Conservation (phyloP, 2,329 filamentous ascomycete species). For the Pleomassaria siparia region DNA sequence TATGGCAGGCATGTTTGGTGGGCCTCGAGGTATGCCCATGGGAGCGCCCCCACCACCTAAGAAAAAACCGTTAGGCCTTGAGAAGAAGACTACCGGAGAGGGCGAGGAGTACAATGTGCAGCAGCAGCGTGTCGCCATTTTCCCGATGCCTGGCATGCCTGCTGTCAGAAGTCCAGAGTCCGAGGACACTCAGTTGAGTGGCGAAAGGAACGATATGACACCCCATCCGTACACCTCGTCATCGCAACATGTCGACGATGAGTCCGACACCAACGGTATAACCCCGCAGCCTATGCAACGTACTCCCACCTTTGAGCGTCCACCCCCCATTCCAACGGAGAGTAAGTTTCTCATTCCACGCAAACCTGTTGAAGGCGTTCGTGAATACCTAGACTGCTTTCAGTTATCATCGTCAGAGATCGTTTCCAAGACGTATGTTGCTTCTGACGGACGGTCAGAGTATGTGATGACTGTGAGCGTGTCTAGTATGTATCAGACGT, state of each 20-base stretch:
- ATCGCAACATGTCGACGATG: constrained; percentile 21
- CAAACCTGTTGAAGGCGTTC: constrained; percentile 31
- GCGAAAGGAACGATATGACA: constrained; percentile 56
- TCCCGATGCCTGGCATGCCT: constrained; percentile 72
- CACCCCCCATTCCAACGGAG: constrained; percentile 50
- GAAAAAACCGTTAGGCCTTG: constrained; percentile 44
- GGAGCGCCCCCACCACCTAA: constrained; percentile 53
- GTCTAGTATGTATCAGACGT: constrained; percentile 36
- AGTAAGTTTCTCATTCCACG: constrained; percentile 51
- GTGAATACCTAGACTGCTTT: constrained; percentile 22
- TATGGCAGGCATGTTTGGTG: constrained; percentile 91
- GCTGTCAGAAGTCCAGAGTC: constrained; percentile 52
- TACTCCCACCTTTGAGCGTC: constrained; percentile 41
- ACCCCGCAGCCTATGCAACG: constrained; percentile 46
- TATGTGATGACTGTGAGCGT: constrained; percentile 43
- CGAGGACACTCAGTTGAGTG: constrained; percentile 43
- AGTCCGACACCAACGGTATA: constrained; percentile 59
- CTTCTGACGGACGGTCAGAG: constrained; percentile 36
- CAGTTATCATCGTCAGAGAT: constrained; percentile 30
- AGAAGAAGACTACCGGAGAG: constrained; percentile 42
- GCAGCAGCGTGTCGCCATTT: constrained; percentile 54
- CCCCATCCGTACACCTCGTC: constrained; percentile 41
- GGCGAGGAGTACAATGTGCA: constrained; percentile 31
- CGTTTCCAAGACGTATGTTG: constrained; percentile 35
- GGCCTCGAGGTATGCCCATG: constrained; percentile 67